A percentile compares a stretch with the other conserved stretches of the same genome.
phyloP scores from a whole-genome alignment of 768 basidiomycete species.

The Ramaria sp. region DNA sequence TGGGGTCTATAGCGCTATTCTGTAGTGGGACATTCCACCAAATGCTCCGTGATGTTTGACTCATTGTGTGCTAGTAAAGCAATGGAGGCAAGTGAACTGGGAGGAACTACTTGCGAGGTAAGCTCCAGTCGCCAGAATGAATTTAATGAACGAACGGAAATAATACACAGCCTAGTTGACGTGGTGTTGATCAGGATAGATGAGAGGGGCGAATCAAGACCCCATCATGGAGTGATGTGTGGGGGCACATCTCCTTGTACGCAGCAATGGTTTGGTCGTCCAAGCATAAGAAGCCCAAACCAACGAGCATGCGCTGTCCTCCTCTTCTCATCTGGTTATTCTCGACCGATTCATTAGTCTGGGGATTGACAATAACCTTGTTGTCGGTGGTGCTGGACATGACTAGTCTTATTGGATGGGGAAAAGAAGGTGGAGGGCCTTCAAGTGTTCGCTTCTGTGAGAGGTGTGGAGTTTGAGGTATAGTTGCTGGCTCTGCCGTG shows the following conservation, averaged over 20 bases:
- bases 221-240: background rate
- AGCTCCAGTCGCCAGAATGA: too few species aligned
- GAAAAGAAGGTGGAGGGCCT: background rate
- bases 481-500: background rate
- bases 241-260: background rate
- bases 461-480: background rate
- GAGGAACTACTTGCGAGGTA: too few species aligned
- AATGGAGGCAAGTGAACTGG: too few species aligned
- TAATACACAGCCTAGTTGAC: too few species aligned
- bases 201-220: background rate
- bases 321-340: background rate
- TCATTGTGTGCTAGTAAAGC: too few species aligned
- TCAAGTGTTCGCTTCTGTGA: background rate
- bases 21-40: too few species aligned
- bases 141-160: too few species aligned
- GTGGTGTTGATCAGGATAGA: too few species aligned
- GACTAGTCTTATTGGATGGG: background rate
- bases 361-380: too few species aligned
- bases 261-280: background rate
- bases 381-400: background rate
- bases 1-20: too few species aligned
- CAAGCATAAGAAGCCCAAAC: background rate
- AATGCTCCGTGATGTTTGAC: too few species aligned
- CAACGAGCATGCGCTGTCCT: background rate
- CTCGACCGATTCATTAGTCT: too few species aligned